Percentiles rank a stretch among this genome's conserved stretches.
These are phyloP conservation scores for Sporothrix sp. DNA, from an alignment of 2,329 filamentous ascomycete species.

Conservation along the genomic window DNA sequence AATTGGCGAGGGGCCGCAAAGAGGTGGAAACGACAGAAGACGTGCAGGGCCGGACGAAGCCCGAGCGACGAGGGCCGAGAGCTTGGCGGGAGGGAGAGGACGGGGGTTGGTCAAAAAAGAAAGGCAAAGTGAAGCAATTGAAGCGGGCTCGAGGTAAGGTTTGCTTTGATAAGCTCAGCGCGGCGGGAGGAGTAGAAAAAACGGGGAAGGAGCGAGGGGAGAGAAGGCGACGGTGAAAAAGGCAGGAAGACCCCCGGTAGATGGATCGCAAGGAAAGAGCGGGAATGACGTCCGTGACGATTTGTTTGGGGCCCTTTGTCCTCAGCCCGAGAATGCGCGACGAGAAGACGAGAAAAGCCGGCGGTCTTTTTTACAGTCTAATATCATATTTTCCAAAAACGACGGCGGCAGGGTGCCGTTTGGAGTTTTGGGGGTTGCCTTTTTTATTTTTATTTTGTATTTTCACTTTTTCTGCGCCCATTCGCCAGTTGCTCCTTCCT, in stretches of 20 bases:
- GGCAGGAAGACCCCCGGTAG: no score
- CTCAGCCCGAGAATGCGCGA: background rate
- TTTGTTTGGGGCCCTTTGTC: background rate
- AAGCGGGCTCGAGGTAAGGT: constrained; percentile 1
- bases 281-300: no score
- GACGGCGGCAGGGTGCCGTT: constrained; percentile 1
- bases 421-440: background rate
- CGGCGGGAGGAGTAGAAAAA: background rate
- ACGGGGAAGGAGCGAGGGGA: background rate
- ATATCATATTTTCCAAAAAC: no score
- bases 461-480: background rate
- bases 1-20: background rate
- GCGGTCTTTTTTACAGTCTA: no score
- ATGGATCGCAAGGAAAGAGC: no score
- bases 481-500: background rate
- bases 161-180: constrained; percentile 6
- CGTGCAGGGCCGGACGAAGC: background rate
- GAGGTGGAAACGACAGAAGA: background rate
- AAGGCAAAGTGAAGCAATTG: background rate
- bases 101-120: background rate
- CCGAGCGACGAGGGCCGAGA: background rate
- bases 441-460: background rate
- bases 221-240: background rate
- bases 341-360: background rate
- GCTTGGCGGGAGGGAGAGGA: background rate